Percentiles rank a stretch among this genome's conserved stretches.
These are phyloP conservation scores for Lepidium didymum DNA, from an alignment of 345 rosid species.

Conservation along the genomic window DNA sequence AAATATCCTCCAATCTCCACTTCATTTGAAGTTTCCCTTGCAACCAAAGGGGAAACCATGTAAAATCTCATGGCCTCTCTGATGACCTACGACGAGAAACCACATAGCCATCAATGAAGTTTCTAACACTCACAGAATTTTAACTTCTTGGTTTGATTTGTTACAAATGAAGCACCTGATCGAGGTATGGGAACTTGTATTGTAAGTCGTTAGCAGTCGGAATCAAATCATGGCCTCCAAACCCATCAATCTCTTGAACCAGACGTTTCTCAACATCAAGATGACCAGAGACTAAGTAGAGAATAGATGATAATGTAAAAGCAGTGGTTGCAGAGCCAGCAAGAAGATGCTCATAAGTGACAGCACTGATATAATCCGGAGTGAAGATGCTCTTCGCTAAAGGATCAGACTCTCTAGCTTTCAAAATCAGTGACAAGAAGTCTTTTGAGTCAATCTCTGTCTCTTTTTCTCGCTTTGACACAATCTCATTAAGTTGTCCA, in stretches of 20 bases:
- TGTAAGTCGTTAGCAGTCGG: slow-evolving; percentile 69
- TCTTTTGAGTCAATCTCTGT: slow-evolving; percentile 49
- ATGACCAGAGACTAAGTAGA: slow-evolving; percentile 70
- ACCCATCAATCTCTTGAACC: slow-evolving; percentile 64
- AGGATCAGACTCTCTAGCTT: slow-evolving; percentile 56
- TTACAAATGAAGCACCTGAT: slow-evolving; percentile 38
- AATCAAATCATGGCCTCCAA: slow-evolving; percentile 45
- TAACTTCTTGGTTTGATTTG: background rate
- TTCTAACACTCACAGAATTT: background rate
- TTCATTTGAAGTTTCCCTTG: slow-evolving; percentile 71
- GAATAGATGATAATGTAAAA: slow-evolving; percentile 65
- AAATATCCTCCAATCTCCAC: slow-evolving; percentile 78
- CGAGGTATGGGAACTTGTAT: slow-evolving; percentile 65
- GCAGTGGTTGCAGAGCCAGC: slow-evolving; percentile 90
- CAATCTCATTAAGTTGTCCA: slow-evolving; percentile 66
- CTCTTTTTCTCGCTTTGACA: slow-evolving; percentile 53
- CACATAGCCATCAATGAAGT: background rate
- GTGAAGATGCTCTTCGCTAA: slow-evolving; percentile 44
- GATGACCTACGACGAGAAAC: slow-evolving; percentile 45
- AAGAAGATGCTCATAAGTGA: slow-evolving; percentile 87
- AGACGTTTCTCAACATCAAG: slow-evolving; percentile 61
- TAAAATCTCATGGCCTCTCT: slow-evolving; percentile 86
- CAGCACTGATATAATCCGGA: slow-evolving; percentile 71
- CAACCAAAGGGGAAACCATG: slow-evolving; percentile 74
- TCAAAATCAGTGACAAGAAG: slow-evolving; percentile 64